Evolutionary conservation across 805 yeast species (phyloP).

Genomic region (Yamadazyma paraphyllophila): DNA sequence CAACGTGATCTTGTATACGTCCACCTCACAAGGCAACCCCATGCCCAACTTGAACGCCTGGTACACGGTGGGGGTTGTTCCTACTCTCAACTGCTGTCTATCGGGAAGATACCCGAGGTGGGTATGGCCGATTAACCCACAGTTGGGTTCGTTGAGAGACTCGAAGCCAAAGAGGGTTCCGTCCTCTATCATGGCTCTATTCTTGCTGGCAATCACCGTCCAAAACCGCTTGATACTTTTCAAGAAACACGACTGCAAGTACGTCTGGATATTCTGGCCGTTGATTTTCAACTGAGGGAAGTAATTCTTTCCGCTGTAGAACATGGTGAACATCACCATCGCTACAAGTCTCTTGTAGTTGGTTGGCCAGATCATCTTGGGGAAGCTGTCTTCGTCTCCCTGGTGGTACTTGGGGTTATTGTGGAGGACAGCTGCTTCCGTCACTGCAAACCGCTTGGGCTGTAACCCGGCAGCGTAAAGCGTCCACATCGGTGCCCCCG

Average conservation of each 20-base stretch:
- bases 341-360: conserved; percentile 76
- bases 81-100: conserved; percentile 65
- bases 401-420: conserved; percentile 42
- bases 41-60: conserved; percentile 74
- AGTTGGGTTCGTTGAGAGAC: conserved; percentile 80
- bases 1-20: conserved; percentile 63
- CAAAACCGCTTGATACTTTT: conserved; percentile 46
- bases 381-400: conserved; percentile 45
- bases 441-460: conserved; percentile 64
- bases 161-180: conserved; percentile 77
- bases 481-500: conserved; percentile 95
- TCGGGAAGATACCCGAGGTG: conserved; percentile 56
- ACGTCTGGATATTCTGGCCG: conserved; percentile 75
- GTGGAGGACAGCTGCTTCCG: conserved; percentile 82
- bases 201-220: conserved; percentile 22
- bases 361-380: conserved; percentile 92
- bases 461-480: conserved; percentile 83
- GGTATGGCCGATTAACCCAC: conserved; percentile 66
- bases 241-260: conserved; percentile 62
- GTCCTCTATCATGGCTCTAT: conserved; percentile 33
- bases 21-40: conserved; percentile 71
- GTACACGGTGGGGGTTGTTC: conserved; percentile 79
- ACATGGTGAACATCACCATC: conserved; percentile 79
- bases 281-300: conserved; percentile 76
- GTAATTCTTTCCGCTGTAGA: conserved; percentile 73